Evolutionary conservation across 768 basidiomycete genomes (phyloP).

Genomic region (Boletus subcaerulescens): DNA sequence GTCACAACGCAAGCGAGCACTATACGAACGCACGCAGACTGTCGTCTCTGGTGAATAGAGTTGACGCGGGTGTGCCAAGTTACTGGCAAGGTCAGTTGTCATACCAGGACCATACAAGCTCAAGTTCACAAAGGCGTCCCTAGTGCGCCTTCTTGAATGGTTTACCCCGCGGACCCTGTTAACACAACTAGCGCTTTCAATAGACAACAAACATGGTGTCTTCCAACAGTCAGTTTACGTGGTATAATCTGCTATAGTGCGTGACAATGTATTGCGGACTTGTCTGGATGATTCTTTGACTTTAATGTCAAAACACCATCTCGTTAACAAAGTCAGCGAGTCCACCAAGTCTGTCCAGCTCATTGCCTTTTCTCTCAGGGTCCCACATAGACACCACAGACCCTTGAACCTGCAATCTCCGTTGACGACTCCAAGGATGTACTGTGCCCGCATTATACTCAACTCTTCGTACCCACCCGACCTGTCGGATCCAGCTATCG

Average conservation of each 20-base stretch:
- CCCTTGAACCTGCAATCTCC: constrained; percentile 21
- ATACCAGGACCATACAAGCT: too few species aligned
- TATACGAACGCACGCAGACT: constrained; percentile 57
- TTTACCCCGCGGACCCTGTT: background rate
- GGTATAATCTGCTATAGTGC: constrained; percentile 12
- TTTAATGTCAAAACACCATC: background rate
- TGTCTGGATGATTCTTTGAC: too few species aligned
- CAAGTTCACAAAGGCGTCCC: background rate
- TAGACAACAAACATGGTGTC: constrained; percentile 1
- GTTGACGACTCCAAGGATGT: too few species aligned
- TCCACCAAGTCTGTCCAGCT: too few species aligned
- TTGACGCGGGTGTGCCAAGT: background rate
- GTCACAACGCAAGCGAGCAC: constrained; percentile 59
- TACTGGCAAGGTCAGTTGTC: constrained; percentile 2
- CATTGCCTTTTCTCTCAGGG: too few species aligned
- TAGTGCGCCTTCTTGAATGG: background rate
- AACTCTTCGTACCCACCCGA: constrained; percentile 39
- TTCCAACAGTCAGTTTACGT: background rate
- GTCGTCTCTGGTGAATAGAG: constrained; percentile 20
- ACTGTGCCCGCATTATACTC: constrained; percentile 15
- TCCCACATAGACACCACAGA: background rate
- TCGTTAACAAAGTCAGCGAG: too few species aligned
- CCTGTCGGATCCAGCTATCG: constrained; percentile 39
- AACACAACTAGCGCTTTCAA: background rate
- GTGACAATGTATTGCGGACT: constrained; percentile 4